phyloP scores from a whole-genome alignment of 352 stramenopile genomes.

The Globisporangium nodosum region DNA sequence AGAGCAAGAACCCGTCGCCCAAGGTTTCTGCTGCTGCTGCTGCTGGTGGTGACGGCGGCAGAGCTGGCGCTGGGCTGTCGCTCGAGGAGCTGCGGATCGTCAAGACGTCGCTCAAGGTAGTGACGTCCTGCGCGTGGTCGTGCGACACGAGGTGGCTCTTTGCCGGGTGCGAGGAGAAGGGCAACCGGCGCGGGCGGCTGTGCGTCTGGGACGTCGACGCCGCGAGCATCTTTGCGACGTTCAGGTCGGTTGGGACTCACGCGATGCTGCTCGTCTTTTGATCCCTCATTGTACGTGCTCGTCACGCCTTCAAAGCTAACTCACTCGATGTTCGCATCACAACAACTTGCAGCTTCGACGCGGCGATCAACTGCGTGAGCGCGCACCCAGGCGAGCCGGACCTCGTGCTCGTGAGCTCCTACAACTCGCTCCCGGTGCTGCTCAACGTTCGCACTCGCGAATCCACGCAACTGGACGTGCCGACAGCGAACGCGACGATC shows the following conservation, averaged over 20 bases:
- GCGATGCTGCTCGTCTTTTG: background rate
- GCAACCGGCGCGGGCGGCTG: constrained; percentile 40
- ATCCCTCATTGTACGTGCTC: background rate
- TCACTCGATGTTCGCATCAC: background rate
- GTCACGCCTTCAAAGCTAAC: background rate
- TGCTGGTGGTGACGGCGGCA: background rate
- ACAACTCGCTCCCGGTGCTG: constrained; percentile 48
- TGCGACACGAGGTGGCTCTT: constrained; percentile 57
- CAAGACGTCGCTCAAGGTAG: constrained; percentile 53
- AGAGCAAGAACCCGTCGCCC: constrained; percentile 9
- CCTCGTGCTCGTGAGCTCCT: constrained; percentile 50
- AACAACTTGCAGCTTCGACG: constrained; percentile 28
- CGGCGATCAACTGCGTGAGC: constrained; percentile 45
- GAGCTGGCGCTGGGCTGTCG: constrained; percentile 17
- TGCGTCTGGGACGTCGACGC: constrained; percentile 67
- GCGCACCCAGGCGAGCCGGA: constrained; percentile 49
- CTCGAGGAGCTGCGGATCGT: constrained; percentile 45
- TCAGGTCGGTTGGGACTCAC: constrained; percentile 9
- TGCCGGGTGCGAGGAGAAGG: constrained; percentile 65
- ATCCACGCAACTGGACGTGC: constrained; percentile 23
- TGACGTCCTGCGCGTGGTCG: constrained; percentile 59
- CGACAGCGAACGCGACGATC: constrained; percentile 45
- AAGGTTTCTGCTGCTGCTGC: background rate
- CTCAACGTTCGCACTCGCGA: constrained; percentile 39
- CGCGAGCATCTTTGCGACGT: constrained; percentile 48